Percentiles rank a stretch among this genome's conserved stretches.
These are phyloP conservation scores for Ascochyta pisi DNA, from an alignment of 2,329 filamentous ascomycete species.

Conservation along the genomic window DNA sequence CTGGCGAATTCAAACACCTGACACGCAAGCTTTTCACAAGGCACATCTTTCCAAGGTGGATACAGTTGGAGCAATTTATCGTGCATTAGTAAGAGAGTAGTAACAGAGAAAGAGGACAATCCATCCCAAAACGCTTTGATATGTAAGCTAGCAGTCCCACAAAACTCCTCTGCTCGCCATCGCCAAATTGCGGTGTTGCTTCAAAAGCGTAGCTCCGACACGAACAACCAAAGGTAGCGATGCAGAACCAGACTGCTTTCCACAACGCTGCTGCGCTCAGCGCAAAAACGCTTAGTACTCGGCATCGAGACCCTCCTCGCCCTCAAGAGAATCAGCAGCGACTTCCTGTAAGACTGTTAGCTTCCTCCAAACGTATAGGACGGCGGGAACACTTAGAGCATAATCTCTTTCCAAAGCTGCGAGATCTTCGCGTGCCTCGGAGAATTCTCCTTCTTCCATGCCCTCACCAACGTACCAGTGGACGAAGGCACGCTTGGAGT, in stretches of 20 bases:
- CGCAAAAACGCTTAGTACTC: slow-evolving; percentile 74
- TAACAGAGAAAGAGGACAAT: slow-evolving; percentile 38
- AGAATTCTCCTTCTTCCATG: slow-evolving; percentile 99
- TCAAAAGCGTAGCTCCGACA: slow-evolving; percentile 32
- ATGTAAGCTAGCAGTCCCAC: slow-evolving; percentile 29
- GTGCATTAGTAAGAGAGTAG: slow-evolving; percentile 39
- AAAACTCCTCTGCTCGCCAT: slow-evolving; percentile 32
- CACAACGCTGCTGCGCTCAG: slow-evolving; percentile 26
- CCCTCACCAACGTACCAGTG: slow-evolving; percentile 99
- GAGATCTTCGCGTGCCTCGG: slow-evolving; percentile 97
- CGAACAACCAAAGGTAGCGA: slow-evolving; percentile 37
- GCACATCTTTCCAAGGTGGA: neutral
- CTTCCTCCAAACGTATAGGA: too few relatives aligned
- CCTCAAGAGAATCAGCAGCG: slow-evolving; percentile 89
- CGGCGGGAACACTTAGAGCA: slow-evolving; percentile 56
- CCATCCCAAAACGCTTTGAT: slow-evolving; percentile 35
- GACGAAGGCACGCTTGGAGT: slow-evolving; percentile 99
- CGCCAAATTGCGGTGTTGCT: slow-evolving; percentile 25
- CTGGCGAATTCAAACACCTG: neutral
- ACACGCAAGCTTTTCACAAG: neutral
- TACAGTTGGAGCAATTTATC: slow-evolving; percentile 27
- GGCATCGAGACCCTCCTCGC: slow-evolving; percentile 81
- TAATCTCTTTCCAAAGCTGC: slow-evolving; percentile 98
- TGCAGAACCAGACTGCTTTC: slow-evolving; percentile 32
- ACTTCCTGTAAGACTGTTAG: slow-evolving; percentile 66